Percentiles rank a stretch among this genome's conserved stretches.
These are phyloP conservation scores for Diaporthe citriasiana DNA, from an alignment of 2,329 filamentous ascomycete species.

Conservation along the genomic window DNA sequence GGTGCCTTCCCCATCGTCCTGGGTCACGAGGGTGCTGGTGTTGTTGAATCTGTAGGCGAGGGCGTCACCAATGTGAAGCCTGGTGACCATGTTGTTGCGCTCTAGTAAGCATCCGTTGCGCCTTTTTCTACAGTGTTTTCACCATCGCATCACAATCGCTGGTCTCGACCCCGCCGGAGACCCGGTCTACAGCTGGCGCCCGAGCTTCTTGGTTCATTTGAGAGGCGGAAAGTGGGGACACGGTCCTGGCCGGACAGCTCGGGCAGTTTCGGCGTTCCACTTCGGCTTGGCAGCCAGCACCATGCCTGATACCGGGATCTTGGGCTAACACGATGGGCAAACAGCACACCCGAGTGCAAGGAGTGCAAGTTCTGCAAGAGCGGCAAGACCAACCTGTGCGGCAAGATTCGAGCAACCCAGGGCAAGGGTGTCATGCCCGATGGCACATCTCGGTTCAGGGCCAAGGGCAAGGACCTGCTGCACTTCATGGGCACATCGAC, in stretches of 20 bases:
- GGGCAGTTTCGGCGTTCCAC: slow-evolving; percentile 19
- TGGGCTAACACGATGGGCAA: slow-evolving; percentile 15
- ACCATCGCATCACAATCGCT: background rate
- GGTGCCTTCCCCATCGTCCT: slow-evolving; percentile 92
- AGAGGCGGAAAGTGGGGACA: slow-evolving; percentile 23
- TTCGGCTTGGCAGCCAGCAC: slow-evolving; percentile 21
- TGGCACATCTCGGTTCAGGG: slow-evolving; percentile 93
- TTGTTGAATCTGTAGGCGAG: slow-evolving; percentile 94
- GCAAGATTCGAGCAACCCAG: slow-evolving; percentile 98
- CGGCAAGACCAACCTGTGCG: slow-evolving; percentile 98
- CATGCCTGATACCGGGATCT: background rate
- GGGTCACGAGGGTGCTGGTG: slow-evolving; percentile 91
- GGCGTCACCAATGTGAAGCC: slow-evolving; percentile 95
- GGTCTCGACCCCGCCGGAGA: slow-evolving; percentile 10
- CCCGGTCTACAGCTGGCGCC: slow-evolving; percentile 17
- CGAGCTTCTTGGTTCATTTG: slow-evolving; percentile 12
- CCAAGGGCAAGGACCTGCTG: slow-evolving; percentile 93
- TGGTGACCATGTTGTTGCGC: slow-evolving; percentile 90
- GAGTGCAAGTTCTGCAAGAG: slow-evolving; percentile 99
- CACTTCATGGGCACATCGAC: slow-evolving; percentile 99
- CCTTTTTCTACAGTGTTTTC: background rate
- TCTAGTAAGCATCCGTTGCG: slow-evolving; percentile 73
- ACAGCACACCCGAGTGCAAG: slow-evolving; percentile 92
- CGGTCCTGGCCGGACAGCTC: slow-evolving; percentile 17
- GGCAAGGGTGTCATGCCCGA: slow-evolving; percentile 98